Evolutionary conservation across 169 alveolate genomes (phyloP).

Genomic region (Eimeria zaria): DNA sequence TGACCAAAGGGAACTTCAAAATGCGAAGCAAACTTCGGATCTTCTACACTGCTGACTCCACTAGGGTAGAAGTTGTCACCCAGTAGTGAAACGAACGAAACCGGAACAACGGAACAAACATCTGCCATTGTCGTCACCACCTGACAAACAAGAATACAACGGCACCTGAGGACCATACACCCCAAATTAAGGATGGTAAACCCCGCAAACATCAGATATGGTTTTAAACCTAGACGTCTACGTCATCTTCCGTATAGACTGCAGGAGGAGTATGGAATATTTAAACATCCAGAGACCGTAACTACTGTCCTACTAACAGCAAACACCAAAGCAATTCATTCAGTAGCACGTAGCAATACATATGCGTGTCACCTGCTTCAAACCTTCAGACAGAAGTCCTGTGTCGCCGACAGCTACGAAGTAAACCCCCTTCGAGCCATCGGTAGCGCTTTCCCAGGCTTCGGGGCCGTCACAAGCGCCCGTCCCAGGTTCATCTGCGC

Average conservation of each 20-base stretch:
- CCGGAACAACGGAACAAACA: slow-evolving; percentile 16
- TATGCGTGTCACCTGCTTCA: not conserved
- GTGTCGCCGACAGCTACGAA: slow-evolving; percentile 53
- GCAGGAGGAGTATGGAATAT: too few relatives aligned
- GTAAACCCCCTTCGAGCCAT: slow-evolving; percentile 46
- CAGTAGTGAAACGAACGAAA: slow-evolving; percentile 42
- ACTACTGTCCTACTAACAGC: not conserved
- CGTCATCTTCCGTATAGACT: not conserved
- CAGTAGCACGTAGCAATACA: not conserved
- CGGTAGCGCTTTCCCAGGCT: not conserved
- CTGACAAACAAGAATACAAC: not conserved
- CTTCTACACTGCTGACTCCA: slow-evolving; percentile 18
- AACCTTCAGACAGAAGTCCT: not conserved
- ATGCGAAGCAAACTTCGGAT: not conserved
- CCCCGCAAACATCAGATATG: not conserved
- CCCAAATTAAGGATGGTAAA: not conserved
- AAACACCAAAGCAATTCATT: too few relatives aligned
- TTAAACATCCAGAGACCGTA: too few relatives aligned
- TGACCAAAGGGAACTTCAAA: slow-evolving; percentile 47
- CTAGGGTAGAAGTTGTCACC: slow-evolving; percentile 77
- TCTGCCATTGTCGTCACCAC: slow-evolving; percentile 3
- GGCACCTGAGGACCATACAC: not conserved
- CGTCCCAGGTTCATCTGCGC: not conserved
- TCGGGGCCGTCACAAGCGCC: slow-evolving; percentile 41
- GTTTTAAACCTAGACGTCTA: too few relatives aligned